Conservation (phyloP, 306 rosid species). For the Arachis hypogaea region DNA sequence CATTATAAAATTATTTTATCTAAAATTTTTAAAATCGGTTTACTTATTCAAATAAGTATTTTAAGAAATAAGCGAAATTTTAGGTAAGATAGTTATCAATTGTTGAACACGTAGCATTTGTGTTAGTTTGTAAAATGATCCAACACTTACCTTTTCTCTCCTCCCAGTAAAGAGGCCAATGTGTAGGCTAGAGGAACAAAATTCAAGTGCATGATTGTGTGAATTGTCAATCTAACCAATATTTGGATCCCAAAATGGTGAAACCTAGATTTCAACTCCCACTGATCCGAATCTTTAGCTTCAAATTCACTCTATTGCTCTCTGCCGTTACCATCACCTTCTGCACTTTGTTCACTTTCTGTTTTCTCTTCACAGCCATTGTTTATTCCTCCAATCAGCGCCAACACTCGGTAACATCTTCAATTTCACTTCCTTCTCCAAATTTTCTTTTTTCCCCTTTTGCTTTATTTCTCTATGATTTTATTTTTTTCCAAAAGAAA, state of each 20-base stretch:
- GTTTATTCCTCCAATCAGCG: conserved; percentile 50
- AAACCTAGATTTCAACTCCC: conserved; percentile 39
- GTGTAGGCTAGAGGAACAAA: too few species aligned
- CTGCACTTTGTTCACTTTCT: conserved; percentile 54
- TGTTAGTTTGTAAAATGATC: too few species aligned
- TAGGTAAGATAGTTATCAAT: too few species aligned
- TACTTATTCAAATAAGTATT: too few species aligned
- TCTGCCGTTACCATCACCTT: conserved; percentile 45
- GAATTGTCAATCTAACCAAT: background rate
- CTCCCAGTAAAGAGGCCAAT: too few species aligned
- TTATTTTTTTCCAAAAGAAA: conserved; percentile 12
- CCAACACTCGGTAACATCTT: conserved; percentile 48
- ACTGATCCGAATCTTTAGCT: conserved; percentile 41
- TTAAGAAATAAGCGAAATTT: too few species aligned
- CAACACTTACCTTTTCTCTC: too few species aligned
- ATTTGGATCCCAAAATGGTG: conserved; percentile 37
- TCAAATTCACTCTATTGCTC: conserved; percentile 51
- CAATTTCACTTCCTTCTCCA: background rate
- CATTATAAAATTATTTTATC: too few species aligned
- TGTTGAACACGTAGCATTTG: too few species aligned
- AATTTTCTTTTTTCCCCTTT: background rate
- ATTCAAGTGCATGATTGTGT: too few species aligned
- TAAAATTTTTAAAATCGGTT: too few species aligned
- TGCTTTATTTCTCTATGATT: background rate
- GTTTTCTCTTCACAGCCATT: conserved; percentile 55